Base-by-base conservation (phyloP, 768 basidiomycete genomes). In the Agaricus blazei region DNA sequence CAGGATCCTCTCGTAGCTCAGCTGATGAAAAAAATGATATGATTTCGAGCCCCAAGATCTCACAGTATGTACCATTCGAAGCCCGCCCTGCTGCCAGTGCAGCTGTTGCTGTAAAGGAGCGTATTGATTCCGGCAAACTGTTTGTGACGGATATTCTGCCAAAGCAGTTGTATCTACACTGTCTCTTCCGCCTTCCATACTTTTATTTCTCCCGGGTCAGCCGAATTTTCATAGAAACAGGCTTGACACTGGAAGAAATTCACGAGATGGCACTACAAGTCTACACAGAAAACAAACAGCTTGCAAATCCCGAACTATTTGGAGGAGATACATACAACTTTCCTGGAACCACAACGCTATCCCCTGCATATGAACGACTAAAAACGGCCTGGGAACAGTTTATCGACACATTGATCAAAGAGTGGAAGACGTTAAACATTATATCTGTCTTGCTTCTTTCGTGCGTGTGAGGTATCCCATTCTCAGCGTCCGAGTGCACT, bases 401-500 rank as follows among this genome's bases (percentile, higher is more conserved):
- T 46, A 59, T 70, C 34, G 63, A 67, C 41, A 60, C 60, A 1
- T 31, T 68, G 23, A 57, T 67, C 51, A 60, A 56, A 12, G 68
- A 69, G 40, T 67, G 66, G 67, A 65, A 65, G 44, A 67, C 62
- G 1, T 54, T 66, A 12, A 68, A 70, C 44, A 61, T 70, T 9
- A 59, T 67, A 28, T 64, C 67, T 3, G 65, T 64, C 9, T 45
- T 70, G 5, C 53, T 70, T 15, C 47, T 68, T 28, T 52, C 51
- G 51, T 52, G 27, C 42, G 51, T 34, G 15, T 19, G 12, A 9
- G 11, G 9, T 26, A 37, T 28, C 34, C 14, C 15, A 9, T 9
- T 31, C 28, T 9, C 14, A 15, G 11, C 9, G 12, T 2, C 0
- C 3, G 24, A 55, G 26, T 37, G 8, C 7, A 9, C 28, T 52